A percentile compares a stretch with the other conserved stretches of the same genome.
Evolutionary conservation across 176 grass and related monocot genomes (phyloP).

Genomic region (Alopecurus myosuroides): DNA sequence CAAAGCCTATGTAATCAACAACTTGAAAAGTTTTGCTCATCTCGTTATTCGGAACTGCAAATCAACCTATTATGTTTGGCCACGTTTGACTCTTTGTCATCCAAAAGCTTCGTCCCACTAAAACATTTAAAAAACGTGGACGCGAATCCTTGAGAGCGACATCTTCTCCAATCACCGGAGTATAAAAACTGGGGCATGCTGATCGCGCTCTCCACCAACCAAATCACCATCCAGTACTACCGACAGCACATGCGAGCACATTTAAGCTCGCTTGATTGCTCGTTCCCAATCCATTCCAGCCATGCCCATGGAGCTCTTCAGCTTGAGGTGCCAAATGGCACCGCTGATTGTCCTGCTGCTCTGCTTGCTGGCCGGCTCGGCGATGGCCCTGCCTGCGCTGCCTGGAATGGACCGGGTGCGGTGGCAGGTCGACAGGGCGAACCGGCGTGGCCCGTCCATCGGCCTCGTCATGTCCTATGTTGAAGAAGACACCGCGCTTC

Average conservation of each 20-base stretch:
- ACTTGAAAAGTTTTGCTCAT: neutral
- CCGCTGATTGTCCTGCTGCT: constrained; percentile 13
- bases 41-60: neutral
- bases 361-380: constrained; percentile 16
- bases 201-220: neutral
- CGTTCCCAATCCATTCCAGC: neutral
- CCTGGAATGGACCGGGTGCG: constrained; percentile 19
- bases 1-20: neutral
- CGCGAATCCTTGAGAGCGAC: neutral
- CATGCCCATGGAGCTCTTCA: constrained; percentile 25
- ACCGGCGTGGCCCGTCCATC: constrained; percentile 40
- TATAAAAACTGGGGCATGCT: neutral
- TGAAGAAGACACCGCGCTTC: constrained; percentile 58
- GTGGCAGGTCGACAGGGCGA: constrained; percentile 37
- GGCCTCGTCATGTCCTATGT: constrained; percentile 78
- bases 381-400: neutral
- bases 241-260: neutral
- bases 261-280: neutral
- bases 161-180: neutral
- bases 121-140: neutral
- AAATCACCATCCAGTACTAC: neutral
- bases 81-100: neutral
- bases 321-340: neutral
- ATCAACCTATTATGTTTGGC: neutral
- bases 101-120: neutral